Evolutionary conservation across 495 filamentous ascomycete species (phyloP), one percentile per base, ranked within the genome.

Genomic region (Pseudevernia furfuracea): DNA sequence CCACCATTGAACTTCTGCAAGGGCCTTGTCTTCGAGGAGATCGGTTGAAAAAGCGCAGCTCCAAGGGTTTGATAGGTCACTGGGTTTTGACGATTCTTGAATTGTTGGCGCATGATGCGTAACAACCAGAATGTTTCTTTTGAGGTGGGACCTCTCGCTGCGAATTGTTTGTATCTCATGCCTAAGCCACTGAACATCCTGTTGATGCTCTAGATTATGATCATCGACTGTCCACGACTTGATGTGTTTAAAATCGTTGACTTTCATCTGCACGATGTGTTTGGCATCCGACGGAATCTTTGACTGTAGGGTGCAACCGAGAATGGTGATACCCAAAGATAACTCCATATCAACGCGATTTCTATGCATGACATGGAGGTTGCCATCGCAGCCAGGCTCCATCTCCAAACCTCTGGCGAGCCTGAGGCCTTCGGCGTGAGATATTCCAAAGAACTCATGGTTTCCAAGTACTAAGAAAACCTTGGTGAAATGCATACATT

Each of bases 281-380:
- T 46, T 66, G 37, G 69, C 60, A 38, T 76, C 70, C 23, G 71
- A 34, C 5, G 80, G 75, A 17, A 87, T 74, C 19, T 72, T 60
- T 0, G 83, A 84, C 78, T 82, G 83, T 0, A 87, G 77, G 0
- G 82, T 85, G 65, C 79, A 85, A 37, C 84, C 84, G 0, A 87
- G 74, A 9, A 86, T 70, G 0, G 77, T 82, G 4, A 84, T 56
- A 53, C 61, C 55, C 30, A 71, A 55, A n/a, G 79, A 49, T 58
- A 84, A 75, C 48, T 38, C 37, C 37, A 38, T 38, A 11, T 38
- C 37, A 6, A 74, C 79, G 37, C 77, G 69, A 46, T 64, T 67
- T 38, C 71, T 74, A 49, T 85, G 69, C 37, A 86, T 71, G 6
- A 86, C 48, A 4, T 81, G 65, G 0, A 86, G 69, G 19, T 75